Base-by-base conservation (phyloP, 306 rosid genomes). In the Dryas octopetala region DNA sequence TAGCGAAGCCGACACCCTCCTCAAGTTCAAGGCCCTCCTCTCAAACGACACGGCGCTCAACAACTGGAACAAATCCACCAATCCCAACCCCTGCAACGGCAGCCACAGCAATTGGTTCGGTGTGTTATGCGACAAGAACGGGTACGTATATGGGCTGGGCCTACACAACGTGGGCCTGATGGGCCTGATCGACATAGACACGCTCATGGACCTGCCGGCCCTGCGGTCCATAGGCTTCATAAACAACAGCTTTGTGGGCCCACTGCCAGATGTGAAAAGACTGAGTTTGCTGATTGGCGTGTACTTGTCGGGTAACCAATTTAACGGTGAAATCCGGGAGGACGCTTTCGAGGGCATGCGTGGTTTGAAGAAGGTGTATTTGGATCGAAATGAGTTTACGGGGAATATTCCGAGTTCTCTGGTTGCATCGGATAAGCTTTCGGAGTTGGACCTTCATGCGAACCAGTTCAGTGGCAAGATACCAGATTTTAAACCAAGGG, bases 341-440 rank as follows among this genome's bases (percentile, higher is more conserved):
- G 85, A 85, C 55, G 88, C 84, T 51, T 95, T 95, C 76, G 78
- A 72, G 2, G 93, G 90, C 4, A 85, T 92, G 89, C 69, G 1
- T 3, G 6, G 81, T 4, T 72, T 95, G 61, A 79, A 58, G 86
- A 90, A 80, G 38, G 71, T 95, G 9, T 61, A 81, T 66, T 79
- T 95, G 88, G 88, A 76, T 1, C 70, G 69, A 58, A 95, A 92
- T 80, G 74, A 4, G 11, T 89, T 92, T 57, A 52, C 66, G 1
- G 97, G 97, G 50, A 78, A 61, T 28, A 76, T 92, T 79, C 99
- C 97, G 9, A 60, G 16, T 1, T 95, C 97, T 43, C 77, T 92
- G 64, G 89, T 53, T 77, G 78, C 76, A 2, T 88, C 88, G 90
- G 81, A 83, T 19, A 76, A 43, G 41, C 86, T 92, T 61, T 5